Evolutionary conservation across 2,329 filamentous ascomycete species (phyloP).

Genomic region (Biscogniauxia mediterranea): DNA sequence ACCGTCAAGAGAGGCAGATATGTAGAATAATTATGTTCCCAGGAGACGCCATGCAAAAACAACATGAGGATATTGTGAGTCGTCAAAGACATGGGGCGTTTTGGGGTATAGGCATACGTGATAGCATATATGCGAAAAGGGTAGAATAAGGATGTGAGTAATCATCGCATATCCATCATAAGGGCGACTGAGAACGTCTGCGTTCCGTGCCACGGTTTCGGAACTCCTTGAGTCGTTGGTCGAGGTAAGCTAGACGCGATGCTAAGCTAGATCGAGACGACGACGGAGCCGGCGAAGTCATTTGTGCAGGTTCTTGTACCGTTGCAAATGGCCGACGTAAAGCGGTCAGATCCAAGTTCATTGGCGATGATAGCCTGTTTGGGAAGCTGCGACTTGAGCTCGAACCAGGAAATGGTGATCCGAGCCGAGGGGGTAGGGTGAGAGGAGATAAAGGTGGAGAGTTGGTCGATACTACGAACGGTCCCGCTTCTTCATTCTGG

Average conservation of each 20-base stretch:
- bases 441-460: constrained; percentile 29
- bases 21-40: constrained; percentile 11
- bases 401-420: constrained; percentile 56
- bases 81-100: constrained; percentile 27
- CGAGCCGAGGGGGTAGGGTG: constrained; percentile 48
- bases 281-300: constrained; percentile 32
- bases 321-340: constrained; percentile 56
- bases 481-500: constrained; percentile 1
- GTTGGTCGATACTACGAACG: constrained; percentile 21
- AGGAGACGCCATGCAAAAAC: constrained; percentile 16
- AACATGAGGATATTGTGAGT: constrained; percentile 23
- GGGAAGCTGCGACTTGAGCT: constrained; percentile 59
- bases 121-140: constrained; percentile 12
- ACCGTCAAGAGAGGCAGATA: constrained; percentile 5
- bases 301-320: constrained; percentile 46
- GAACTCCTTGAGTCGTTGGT: constrained; percentile 56
- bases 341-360: constrained; percentile 43
- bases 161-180: constrained; percentile 33
- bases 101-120: constrained; percentile 26
- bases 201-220: constrained; percentile 42
- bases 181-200: constrained; percentile 50
- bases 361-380: constrained; percentile 51
- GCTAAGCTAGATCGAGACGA: constrained; percentile 43
- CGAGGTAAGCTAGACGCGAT: constrained; percentile 55
- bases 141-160: constrained; percentile 8